Evolutionary conservation across 1,139 yeast genomes (phyloP).

Genomic region (Lodderomyces parapsilosis): DNA sequence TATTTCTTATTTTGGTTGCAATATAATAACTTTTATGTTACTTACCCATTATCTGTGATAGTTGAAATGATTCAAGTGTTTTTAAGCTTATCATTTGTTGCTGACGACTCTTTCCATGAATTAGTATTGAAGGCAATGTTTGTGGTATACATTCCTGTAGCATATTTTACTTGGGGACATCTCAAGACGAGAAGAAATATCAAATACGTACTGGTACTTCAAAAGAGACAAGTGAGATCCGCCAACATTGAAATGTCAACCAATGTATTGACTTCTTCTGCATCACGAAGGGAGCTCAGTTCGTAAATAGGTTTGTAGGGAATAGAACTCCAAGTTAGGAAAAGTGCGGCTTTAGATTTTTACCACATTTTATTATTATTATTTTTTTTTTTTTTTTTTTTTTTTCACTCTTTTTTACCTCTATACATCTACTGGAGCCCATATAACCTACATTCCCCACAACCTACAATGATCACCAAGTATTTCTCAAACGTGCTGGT

Average conservation of each 20-base stretch:
- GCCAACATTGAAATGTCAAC: neutral
- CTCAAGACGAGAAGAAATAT: conserved; percentile 22
- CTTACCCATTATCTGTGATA: conserved; percentile 44
- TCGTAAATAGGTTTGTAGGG: neutral
- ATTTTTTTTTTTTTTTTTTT: neutral
- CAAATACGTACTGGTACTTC: conserved; percentile 25
- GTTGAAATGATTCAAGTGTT: conserved; percentile 56
- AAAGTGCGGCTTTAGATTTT: neutral
- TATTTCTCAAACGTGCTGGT: conserved; percentile 77
- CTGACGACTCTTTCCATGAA: conserved; percentile 32
- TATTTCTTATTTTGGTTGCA: conserved; percentile 37
- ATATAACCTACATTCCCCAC: neutral
- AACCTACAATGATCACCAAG: conserved; percentile 75
- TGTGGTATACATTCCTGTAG: conserved; percentile 37
- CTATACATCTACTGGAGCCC: too few relatives aligned
- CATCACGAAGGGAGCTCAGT: neutral
- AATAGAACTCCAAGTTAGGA: neutral
- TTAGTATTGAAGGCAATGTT: conserved; percentile 25
- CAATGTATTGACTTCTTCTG: conserved; percentile 1
- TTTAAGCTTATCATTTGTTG: conserved; percentile 46
- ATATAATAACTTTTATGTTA: conserved; percentile 38
- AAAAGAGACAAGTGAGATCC: conserved; percentile 18
- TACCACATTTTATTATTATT: neutral
- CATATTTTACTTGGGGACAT: conserved; percentile 36
- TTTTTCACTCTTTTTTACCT: neutral